These are phyloP conservation scores for Rhizophagus clarus DNA, from an alignment of 192 early-diverging fungal genomes.

Conservation along the genomic window DNA sequence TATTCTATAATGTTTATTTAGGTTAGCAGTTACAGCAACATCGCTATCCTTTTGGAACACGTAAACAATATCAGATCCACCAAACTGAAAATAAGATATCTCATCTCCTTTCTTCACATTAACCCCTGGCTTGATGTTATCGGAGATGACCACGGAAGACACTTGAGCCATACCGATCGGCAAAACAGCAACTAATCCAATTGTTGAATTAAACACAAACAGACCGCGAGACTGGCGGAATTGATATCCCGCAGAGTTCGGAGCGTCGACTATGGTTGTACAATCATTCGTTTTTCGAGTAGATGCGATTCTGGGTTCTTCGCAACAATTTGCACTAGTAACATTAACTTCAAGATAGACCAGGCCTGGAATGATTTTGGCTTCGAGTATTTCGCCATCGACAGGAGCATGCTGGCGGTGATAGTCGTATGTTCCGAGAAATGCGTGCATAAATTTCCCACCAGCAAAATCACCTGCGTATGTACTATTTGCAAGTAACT, in stretches of 20 bases:
- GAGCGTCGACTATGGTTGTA: background rate
- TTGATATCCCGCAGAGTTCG: conserved; percentile 6
- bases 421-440: conserved; percentile 17
- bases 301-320: too few relatives aligned
- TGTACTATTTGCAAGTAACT: conserved; percentile 16
- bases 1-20: background rate
- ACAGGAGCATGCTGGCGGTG: conserved; percentile 21
- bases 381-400: conserved; percentile 19
- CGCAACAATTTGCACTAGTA: too few relatives aligned
- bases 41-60: conserved; percentile 59
- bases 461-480: background rate
- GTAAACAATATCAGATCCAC: conserved; percentile 69
- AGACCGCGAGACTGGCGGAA: conserved; percentile 24
- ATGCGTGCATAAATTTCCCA: conserved; percentile 28
- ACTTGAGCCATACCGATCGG: conserved; percentile 22
- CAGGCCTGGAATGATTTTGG: conserved; percentile 6
- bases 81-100: conserved; percentile 77
- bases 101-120: conserved; percentile 65
- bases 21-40: conserved; percentile 2
- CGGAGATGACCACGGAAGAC: conserved; percentile 13
- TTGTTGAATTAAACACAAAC: conserved; percentile 1
- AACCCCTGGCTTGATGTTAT: too few relatives aligned
- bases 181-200: conserved; percentile 25
- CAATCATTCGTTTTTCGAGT: background rate
- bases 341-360: conserved; percentile 11